Evolutionary conservation across 768 basidiomycete species (phyloP), one percentile per base, ranked within the genome.

Genomic region (Roridomyces roridus): DNA sequence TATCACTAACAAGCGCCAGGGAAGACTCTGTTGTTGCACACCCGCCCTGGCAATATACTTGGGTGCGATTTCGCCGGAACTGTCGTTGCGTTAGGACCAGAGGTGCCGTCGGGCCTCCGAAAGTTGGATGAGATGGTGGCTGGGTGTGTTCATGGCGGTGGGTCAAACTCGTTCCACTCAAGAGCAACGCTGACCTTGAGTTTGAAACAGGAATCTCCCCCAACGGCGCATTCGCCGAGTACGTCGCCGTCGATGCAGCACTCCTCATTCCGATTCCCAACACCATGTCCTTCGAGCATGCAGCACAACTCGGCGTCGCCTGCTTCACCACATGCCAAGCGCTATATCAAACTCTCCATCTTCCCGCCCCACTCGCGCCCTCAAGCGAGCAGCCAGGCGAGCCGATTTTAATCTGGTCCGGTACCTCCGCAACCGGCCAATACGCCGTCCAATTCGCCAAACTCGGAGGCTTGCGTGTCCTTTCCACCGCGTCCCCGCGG

Each of bases 371-470:
- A 17, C 42, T 60, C 20, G 36, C 59, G 15, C 65, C 61, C 12
- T 25, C 57, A 15, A 25, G 50, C 21, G 34, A 34, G 7, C 51
- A 49, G 14, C 46, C 34, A n/a, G 56, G 51, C 28, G n/a, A n/a
- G n/a, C n/a, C n/a, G n/a, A 64, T 70, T 39, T 55, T 70, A 6
- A 50, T 63, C 3, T 63, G 62, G 62, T 40, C 40, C 1, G 62
- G 59, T 15, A 29, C 62, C 4, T 45, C 54, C 1, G 51, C 67
- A 6, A 71, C 73, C n/a, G 75, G 76, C 1, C 64, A 67, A 24
- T 72, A 64, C 54, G 75, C 76, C 0, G 69, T 82, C n/a, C 74
- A 78, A 59, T 71, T 82, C 17, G 74, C 76, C 2, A 73, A 74
- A 31, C 65, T 76, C 6, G 63, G 75, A 0, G 82, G 81, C 15